These are phyloP conservation scores for Cutaneotrichosporon dermatis DNA, from an alignment of 1,284 basidiomycete genomes.

Conservation along the genomic window DNA sequence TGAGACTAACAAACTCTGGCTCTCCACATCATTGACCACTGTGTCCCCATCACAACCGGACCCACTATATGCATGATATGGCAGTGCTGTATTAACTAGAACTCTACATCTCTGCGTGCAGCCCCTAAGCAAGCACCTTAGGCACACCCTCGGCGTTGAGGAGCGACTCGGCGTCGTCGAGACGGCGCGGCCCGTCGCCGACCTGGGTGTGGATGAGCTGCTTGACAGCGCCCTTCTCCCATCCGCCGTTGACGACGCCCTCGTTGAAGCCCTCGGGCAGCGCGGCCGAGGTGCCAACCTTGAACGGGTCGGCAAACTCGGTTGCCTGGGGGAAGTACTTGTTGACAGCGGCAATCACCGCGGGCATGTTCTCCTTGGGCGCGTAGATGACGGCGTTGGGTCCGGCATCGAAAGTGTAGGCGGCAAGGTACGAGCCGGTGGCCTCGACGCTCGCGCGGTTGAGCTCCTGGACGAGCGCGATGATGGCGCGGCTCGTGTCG, in stretches of 20 bases:
- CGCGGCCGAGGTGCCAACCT: conserved; percentile 32
- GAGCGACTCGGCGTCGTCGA: conserved; percentile 47
- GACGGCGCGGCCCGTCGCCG: conserved; percentile 75
- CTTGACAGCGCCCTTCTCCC: conserved; percentile 72
- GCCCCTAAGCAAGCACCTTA: conserved; percentile 40
- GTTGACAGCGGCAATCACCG: conserved; percentile 69
- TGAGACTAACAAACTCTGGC: no score
- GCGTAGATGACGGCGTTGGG: conserved; percentile 99
- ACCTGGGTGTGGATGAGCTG: conserved; percentile 84
- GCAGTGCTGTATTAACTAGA: conserved; percentile 1
- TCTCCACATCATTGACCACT: no score
- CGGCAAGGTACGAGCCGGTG: conserved; percentile 69
- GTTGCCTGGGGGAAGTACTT: conserved; percentile 77
- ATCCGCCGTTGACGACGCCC: conserved; percentile 63
- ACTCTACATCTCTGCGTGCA: no score
- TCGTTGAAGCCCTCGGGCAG: conserved; percentile 70
- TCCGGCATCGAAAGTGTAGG: conserved; percentile 97
- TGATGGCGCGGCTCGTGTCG: conserved; percentile 83
- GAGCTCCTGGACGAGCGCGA: conserved; percentile 82
- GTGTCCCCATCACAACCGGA: no score
- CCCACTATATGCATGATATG: conserved; percentile 12
- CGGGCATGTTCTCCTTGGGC: conserved; percentile 67
- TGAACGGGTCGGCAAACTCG: conserved; percentile 70
- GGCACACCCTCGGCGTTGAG: conserved; percentile 49
- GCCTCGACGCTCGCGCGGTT: conserved; percentile 72